These are phyloP conservation scores for Craspedostauros australis DNA, from an alignment of 108 stramenopile genomes.

Conservation along the genomic window DNA sequence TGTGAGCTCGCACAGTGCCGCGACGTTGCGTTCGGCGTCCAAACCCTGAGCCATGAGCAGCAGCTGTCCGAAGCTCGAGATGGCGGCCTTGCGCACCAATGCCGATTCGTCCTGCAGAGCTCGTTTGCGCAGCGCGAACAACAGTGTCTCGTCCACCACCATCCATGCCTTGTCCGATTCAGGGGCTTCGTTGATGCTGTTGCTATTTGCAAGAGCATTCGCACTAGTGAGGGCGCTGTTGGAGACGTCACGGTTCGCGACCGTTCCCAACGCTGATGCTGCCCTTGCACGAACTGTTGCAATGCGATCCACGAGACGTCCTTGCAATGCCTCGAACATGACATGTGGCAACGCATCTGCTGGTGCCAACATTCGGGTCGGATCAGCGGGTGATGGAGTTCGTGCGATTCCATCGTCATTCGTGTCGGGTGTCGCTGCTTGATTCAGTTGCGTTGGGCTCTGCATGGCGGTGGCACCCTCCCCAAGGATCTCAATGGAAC, in stretches of 20 bases:
- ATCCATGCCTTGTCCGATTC: constrained; percentile 27
- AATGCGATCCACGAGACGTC: constrained; percentile 55
- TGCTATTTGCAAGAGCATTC: background rate
- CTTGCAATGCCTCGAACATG: constrained; percentile 50
- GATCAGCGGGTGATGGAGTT: constrained; percentile 21
- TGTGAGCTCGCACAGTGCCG: constrained; percentile 51
- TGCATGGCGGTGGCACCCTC: constrained; percentile 4
- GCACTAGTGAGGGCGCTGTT: background rate
- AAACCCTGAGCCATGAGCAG: too few relatives aligned
- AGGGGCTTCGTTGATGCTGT: background rate
- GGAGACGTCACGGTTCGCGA: constrained; percentile 9
- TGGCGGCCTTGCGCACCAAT: constrained; percentile 54
- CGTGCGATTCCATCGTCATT: constrained; percentile 1
- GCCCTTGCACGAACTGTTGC: constrained; percentile 71
- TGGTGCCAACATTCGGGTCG: too few relatives aligned
- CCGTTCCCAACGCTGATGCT: constrained; percentile 44
- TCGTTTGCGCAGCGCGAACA: constrained; percentile 41
- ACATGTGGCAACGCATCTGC: too few relatives aligned
- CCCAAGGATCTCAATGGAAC: constrained; percentile 9
- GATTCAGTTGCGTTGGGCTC: constrained; percentile 1
- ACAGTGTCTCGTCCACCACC: constrained; percentile 27
- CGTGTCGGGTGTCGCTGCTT: background rate
- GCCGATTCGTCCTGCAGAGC: constrained; percentile 62
- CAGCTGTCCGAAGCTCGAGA: constrained; percentile 52
- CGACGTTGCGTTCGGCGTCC: constrained; percentile 49